phyloP scores from a whole-genome alignment of 2,329 filamentous ascomycete species.

The Alternaria gaisen region DNA sequence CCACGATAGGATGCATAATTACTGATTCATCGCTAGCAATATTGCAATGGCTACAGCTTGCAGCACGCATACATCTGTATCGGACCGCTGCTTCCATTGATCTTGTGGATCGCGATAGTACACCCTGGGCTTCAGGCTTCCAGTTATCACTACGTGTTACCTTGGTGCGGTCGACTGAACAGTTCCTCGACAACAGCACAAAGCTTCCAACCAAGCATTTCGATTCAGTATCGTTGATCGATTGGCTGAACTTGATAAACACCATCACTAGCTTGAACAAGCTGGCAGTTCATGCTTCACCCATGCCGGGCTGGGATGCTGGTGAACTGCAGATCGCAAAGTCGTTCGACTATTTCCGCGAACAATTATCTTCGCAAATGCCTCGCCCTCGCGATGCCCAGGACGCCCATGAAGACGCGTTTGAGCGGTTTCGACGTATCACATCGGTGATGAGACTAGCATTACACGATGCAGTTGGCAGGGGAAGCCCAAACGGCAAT shows the following conservation, averaged over 20 bases:
- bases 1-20: background rate
- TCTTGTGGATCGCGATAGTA: slow-evolving; percentile 39
- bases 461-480: slow-evolving; percentile 28
- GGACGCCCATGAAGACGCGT: slow-evolving; percentile 40
- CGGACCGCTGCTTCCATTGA: slow-evolving; percentile 40
- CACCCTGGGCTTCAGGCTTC: slow-evolving; percentile 46
- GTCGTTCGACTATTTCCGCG: slow-evolving; percentile 46
- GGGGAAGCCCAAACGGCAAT: slow-evolving; percentile 42
- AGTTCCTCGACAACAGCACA: slow-evolving; percentile 45
- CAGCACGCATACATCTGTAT: slow-evolving; percentile 41
- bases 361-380: slow-evolving; percentile 44
- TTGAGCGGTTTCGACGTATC: slow-evolving; percentile 47
- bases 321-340: slow-evolving; percentile 42
- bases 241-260: slow-evolving; percentile 46
- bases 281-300: slow-evolving; percentile 38
- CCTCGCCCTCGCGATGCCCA: slow-evolving; percentile 37
- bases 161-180: slow-evolving; percentile 43
- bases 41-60: slow-evolving; percentile 45
- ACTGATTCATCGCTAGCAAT: slow-evolving; percentile 36
- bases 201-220: slow-evolving; percentile 40
- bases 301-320: slow-evolving; percentile 47
- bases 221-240: slow-evolving; percentile 41
- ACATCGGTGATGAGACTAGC: slow-evolving; percentile 44
- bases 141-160: slow-evolving; percentile 47
- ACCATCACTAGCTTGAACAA: slow-evolving; percentile 42